phyloP scores from a whole-genome alignment of 345 rosid species.

The Passiflora organensis region DNA sequence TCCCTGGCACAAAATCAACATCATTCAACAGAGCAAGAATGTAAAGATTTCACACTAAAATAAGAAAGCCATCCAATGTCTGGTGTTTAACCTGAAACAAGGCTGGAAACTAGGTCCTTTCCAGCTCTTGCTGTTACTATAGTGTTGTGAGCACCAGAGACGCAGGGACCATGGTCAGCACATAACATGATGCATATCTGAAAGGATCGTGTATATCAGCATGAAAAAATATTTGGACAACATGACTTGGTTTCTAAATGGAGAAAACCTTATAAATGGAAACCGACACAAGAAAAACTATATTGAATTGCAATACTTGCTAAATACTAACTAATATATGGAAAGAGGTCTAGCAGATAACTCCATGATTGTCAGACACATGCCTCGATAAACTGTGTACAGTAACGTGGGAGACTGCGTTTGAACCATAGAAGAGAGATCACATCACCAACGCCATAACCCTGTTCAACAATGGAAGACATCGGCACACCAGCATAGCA shows the following conservation, averaged over 20 bases:
- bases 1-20: neutral
- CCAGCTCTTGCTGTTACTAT: conserved; percentile 99
- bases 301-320: neutral
- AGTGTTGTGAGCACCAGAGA: conserved; percentile 94
- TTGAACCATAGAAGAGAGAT: conserved; percentile 96
- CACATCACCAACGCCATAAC: conserved; percentile 93
- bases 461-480: conserved; percentile 91
- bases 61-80: conserved; percentile 6
- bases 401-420: conserved; percentile 94
- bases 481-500: conserved; percentile 98
- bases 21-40: neutral
- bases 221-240: neutral
- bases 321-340: neutral
- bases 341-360: neutral
- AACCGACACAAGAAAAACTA: neutral
- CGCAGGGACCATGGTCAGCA: conserved; percentile 97
- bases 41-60: neutral
- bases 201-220: conserved; percentile 1
- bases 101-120: conserved; percentile 96
- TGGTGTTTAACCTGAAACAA: conserved; percentile 64
- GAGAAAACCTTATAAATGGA: neutral
- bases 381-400: conserved; percentile 91
- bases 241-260: neutral
- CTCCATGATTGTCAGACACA: conserved; percentile 5
- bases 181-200: conserved; percentile 97